Percentiles rank a stretch among this genome's conserved stretches.
These are phyloP conservation scores for Karstenula rhodostoma DNA, from an alignment of 2,329 filamentous ascomycete genomes.

Conservation along the genomic window DNA sequence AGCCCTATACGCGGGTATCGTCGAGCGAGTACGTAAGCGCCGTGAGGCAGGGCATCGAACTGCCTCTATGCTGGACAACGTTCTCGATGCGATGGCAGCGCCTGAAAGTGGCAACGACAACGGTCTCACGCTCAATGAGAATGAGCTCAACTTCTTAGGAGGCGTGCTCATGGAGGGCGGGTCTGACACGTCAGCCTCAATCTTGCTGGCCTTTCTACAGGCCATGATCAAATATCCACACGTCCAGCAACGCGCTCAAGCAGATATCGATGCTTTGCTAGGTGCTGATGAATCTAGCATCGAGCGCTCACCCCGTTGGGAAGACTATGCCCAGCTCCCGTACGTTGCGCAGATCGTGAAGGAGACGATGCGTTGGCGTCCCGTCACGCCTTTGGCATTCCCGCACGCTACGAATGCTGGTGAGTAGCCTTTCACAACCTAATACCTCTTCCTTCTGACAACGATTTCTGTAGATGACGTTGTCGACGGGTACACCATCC, in stretches of 20 bases:
- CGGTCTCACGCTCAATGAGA: slow-evolving; percentile 15
- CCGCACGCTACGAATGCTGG: slow-evolving; percentile 16
- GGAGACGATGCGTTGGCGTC: slow-evolving; percentile 26
- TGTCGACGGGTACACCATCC: slow-evolving; percentile 24
- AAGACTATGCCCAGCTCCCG: slow-evolving; percentile 25
- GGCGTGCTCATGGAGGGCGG: background rate
- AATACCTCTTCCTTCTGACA: background rate
- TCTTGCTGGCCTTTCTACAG: slow-evolving; percentile 14
- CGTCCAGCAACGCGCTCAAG: slow-evolving; percentile 8
- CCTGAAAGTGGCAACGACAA: background rate
- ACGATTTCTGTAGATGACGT: slow-evolving; percentile 1
- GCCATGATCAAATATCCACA: slow-evolving; percentile 14
- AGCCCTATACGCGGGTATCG: slow-evolving; percentile 20
- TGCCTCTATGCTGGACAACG: slow-evolving; percentile 25
- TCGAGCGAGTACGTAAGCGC: slow-evolving; percentile 23
- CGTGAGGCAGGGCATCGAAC: slow-evolving; percentile 14
- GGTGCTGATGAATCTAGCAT: background rate
- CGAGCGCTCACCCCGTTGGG: slow-evolving; percentile 1
- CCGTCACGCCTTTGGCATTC: slow-evolving; percentile 20
- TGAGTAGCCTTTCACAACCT: background rate
- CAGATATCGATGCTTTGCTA: background rate
- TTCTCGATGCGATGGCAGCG: slow-evolving; percentile 19
- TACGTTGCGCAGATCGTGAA: slow-evolving; percentile 35
- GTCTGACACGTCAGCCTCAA: background rate
- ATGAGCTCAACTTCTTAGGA: slow-evolving; percentile 21